phyloP scores from a whole-genome alignment of 768 basidiomycete species.

The Galerina sulciceps region DNA sequence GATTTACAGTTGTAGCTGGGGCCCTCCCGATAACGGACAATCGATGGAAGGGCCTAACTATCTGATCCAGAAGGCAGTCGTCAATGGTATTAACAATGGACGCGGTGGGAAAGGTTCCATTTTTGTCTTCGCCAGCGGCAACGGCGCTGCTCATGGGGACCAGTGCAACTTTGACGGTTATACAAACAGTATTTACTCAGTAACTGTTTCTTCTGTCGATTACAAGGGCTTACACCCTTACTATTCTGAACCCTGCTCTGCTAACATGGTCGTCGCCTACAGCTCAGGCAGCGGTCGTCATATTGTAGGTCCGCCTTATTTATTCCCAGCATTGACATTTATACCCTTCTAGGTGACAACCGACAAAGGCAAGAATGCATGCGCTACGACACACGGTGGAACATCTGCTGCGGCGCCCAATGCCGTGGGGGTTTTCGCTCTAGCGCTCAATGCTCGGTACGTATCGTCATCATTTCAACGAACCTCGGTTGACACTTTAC shows the following conservation, averaged over 20 bases:
- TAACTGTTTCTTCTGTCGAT: conserved; percentile 96
- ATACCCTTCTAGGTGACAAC: conserved; percentile 77
- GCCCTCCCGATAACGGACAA: conserved; percentile 92
- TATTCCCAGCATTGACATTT: not conserved
- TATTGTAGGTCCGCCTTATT: conserved; percentile 65
- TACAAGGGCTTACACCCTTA: conserved; percentile 93
- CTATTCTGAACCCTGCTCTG: conserved; percentile 97
- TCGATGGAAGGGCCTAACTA: conserved; percentile 95
- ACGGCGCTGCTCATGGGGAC: conserved; percentile 88
- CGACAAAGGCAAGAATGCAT: conserved; percentile 85
- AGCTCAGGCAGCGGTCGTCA: conserved; percentile 93
- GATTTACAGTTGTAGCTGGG: conserved; percentile 98
- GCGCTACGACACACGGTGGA: conserved; percentile 86
- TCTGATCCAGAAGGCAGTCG: conserved; percentile 90
- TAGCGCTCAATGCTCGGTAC: conserved; percentile 87
- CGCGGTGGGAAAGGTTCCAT: conserved; percentile 89
- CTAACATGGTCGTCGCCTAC: conserved; percentile 95
- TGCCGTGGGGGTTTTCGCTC: conserved; percentile 90
- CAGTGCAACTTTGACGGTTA: conserved; percentile 99
- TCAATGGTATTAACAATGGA: conserved; percentile 93
- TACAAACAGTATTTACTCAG: conserved; percentile 95
- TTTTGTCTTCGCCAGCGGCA: conserved; percentile 97
- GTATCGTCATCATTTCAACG: conserved; percentile 17
- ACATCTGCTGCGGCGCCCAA: conserved; percentile 98
- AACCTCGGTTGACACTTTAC: conserved; percentile 7